Evolutionary conservation across 345 rosid genomes (phyloP).

Genomic region (Salix suchowensis): DNA sequence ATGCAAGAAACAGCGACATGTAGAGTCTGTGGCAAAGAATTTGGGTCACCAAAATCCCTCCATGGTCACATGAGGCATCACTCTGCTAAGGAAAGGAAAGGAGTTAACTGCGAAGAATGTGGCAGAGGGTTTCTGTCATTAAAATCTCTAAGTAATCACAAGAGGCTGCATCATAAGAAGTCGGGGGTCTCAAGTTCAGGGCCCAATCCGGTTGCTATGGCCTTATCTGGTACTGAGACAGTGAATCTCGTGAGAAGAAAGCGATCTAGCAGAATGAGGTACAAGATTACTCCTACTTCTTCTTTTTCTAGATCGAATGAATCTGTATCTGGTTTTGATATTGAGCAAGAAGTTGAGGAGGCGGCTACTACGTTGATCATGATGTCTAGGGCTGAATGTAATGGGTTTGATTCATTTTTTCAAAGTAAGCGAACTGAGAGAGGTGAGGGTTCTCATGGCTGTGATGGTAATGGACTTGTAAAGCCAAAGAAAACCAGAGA

Average conservation of each 20-base stretch:
- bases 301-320: conserved; percentile 40
- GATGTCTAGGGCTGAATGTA: conserved; percentile 41
- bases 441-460: conserved; percentile 3
- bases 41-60: conserved; percentile 37
- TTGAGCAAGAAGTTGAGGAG: conserved; percentile 41
- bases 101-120: conserved; percentile 39
- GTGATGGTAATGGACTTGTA: conserved; percentile 13
- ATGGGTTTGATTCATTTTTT: conserved; percentile 14
- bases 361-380: conserved; percentile 53
- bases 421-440: conserved; percentile 1
- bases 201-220: conserved; percentile 19
- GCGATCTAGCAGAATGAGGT: conserved; percentile 52
- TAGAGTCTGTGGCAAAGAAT: conserved; percentile 32
- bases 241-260: conserved; percentile 33
- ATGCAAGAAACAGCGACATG: conserved; percentile 21
- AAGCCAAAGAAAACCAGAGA: conserved; percentile 17
- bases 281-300: conserved; percentile 31
- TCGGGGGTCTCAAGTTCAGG: conserved; percentile 7
- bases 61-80: conserved; percentile 56
- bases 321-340: conserved; percentile 30
- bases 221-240: conserved; percentile 15
- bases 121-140: conserved; percentile 42
- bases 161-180: conserved; percentile 25
- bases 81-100: conserved; percentile 35
- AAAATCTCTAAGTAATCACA: conserved; percentile 32